Percentiles rank a stretch among this genome's conserved stretches.
Conservation (phyloP, 1,284 basidiomycete species). For the Cutaneotrichosporon sp. region DNA sequence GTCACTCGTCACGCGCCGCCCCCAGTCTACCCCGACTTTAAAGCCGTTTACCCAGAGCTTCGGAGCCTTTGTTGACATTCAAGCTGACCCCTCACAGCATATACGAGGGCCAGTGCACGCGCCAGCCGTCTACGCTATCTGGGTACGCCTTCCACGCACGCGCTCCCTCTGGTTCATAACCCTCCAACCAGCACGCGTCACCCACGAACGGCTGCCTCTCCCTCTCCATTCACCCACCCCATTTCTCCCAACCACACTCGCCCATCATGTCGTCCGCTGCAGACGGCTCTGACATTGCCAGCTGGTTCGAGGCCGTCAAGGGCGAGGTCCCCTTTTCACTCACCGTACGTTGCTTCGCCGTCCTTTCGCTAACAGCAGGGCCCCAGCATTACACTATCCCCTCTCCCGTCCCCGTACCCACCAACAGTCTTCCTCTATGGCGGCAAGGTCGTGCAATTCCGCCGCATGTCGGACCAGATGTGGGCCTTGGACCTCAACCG, state of each 20-base stretch:
- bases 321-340: constrained; percentile 85
- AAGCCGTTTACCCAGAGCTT: background rate
- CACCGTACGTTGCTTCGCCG: constrained; percentile 61
- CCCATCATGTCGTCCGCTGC: constrained; percentile 5
- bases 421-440: constrained; percentile 60
- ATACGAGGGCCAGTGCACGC: background rate
- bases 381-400: constrained; percentile 47
- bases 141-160: background rate
- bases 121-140: background rate
- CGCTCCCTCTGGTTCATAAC: background rate
- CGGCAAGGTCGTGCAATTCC: constrained; percentile 77
- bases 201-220: background rate
- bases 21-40: background rate
- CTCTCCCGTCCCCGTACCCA: constrained; percentile 36
- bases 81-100: background rate
- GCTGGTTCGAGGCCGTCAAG: constrained; percentile 74
- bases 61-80: background rate
- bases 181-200: background rate
- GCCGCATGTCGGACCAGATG: constrained; percentile 82
- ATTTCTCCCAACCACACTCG: background rate
- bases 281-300: constrained; percentile 63
- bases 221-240: constrained; percentile 2
- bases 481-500: constrained; percentile 79
- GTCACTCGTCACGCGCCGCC: background rate
- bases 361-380: constrained; percentile 30